Evolutionary conservation across 805 yeast genomes (phyloP), one percentile per base, ranked within the genome.

Genomic region (Ascoidea asiatica): DNA sequence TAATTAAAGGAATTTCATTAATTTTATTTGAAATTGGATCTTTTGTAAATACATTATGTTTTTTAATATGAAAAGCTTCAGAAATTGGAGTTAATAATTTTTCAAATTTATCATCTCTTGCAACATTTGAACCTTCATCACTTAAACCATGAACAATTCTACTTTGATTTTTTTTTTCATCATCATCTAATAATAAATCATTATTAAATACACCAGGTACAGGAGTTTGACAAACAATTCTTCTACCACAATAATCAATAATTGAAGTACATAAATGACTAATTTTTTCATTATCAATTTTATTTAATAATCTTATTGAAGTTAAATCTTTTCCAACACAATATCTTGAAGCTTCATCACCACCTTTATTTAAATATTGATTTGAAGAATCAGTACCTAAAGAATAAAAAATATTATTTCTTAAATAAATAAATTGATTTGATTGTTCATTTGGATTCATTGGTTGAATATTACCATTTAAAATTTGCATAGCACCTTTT

Each of bases 201-300:
- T 37, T 22, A 44, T 74, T 67, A 60, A 83, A 80, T 46, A 83
- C 76, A 48, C 97, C 97, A 15, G 98, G 98, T 39, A 90, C 95
- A 11, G 96, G 95, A 13, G 95, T 85, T 66, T 90, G 97, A 60
- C 95, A 86, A 37, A 90, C 72, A 36, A 90, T 69, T 60, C 97
- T 75, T 55, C 77, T 81, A 49, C 97, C 98, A 56, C 84, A 78
- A 64, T 76, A 90, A 61, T 90, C 97, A 45, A 90, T 85, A 47
- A 88, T 72, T n/a, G 89, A 72, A 4, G 97, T 84, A 53, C 85
- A 75, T 48, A 90, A 68, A 43, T 81, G 80, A 55, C 77, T 75
- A 37, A 88, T 68, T 40, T 79, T 85, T 8, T 64, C 64, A 33
- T 76, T 56, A 53, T 82, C 86, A 39, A 81, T 62, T 52, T 77